Evolutionary conservation across 2,329 filamentous ascomycete species (phyloP).

Genomic region (Colletotrichum sp.): DNA sequence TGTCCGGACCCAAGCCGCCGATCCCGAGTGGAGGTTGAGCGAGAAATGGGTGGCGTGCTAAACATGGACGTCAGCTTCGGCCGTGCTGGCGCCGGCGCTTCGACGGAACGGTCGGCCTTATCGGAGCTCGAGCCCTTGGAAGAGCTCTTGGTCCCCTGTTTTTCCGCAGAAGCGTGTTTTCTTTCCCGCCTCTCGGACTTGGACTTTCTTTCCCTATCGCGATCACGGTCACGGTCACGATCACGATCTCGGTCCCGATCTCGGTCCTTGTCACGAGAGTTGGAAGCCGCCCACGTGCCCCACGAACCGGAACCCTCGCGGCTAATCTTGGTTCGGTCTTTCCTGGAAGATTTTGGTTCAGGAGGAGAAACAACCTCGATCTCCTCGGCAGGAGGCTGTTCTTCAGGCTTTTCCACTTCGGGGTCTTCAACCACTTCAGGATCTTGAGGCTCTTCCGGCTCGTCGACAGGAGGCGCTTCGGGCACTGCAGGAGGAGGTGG

Average conservation of each 20-base stretch:
- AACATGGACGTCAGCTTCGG: constrained; percentile 70
- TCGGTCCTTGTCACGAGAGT: constrained; percentile 49
- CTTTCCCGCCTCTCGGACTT: constrained; percentile 70
- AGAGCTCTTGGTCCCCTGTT: constrained; percentile 61
- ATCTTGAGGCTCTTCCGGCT: background rate
- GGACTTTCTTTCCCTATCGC: constrained; percentile 38
- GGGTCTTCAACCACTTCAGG: background rate
- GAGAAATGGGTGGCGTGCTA: constrained; percentile 68
- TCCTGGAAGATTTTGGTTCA: constrained; percentile 68
- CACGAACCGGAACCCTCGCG: constrained; percentile 73
- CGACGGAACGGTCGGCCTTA: constrained; percentile 60
- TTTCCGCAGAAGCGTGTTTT: constrained; percentile 48
- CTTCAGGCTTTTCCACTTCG: background rate
- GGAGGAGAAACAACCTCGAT: constrained; percentile 43
- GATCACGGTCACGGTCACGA: constrained; percentile 32
- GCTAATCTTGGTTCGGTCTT: constrained; percentile 78
- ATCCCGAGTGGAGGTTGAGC: constrained; percentile 72
- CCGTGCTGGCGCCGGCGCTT: constrained; percentile 57
- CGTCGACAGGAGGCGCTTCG: constrained; percentile 41
- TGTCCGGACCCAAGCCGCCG: constrained; percentile 62
- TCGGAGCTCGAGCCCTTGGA: constrained; percentile 79
- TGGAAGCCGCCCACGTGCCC: constrained; percentile 73
- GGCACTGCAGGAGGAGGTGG: constrained; percentile 52
- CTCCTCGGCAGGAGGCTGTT: background rate
- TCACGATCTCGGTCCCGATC: constrained; percentile 53